A percentile compares a stretch with the other conserved stretches of the same genome.
These are phyloP conservation scores for Eucalyptus curtisii DNA, from an alignment of 345 rosid genomes.

Conservation along the genomic window DNA sequence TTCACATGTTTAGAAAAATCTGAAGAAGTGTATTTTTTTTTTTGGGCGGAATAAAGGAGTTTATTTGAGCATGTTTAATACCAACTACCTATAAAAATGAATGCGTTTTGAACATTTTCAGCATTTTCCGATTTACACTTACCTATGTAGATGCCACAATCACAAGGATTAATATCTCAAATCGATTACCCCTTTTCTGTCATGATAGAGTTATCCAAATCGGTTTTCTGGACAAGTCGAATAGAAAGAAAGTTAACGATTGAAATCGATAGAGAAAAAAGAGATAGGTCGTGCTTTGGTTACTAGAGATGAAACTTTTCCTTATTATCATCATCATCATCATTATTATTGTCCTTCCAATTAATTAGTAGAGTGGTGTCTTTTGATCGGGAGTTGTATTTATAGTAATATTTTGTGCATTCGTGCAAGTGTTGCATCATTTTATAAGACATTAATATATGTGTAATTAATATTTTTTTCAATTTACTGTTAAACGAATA, in stretches of 20 bases:
- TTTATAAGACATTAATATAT: too few species aligned
- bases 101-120: not conserved
- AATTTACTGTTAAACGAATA: too few species aligned
- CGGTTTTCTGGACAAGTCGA: not conserved
- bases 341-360: too few species aligned
- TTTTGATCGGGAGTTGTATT: too few species aligned
- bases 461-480: too few species aligned
- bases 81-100: not conserved
- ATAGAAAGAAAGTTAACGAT: not conserved
- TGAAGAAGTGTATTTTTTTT: not conserved
- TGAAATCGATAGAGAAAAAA: not conserved
- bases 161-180: not conserved
- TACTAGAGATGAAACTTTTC: not conserved
- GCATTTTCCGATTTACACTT: too few species aligned
- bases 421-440: too few species aligned
- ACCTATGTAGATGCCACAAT: not conserved
- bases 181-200: not conserved
- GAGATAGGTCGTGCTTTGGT: not conserved
- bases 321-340: too few species aligned
- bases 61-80: not conserved
- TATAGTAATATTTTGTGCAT: too few species aligned
- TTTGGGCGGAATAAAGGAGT: too few species aligned
- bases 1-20: too few species aligned
- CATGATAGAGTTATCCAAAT: not conserved
- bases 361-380: too few species aligned